A percentile compares a stretch with the other conserved stretches of the same genome.
Conservation (phyloP, 176 grass and related monocot genomes). For the Calamus simplicifolius region DNA sequence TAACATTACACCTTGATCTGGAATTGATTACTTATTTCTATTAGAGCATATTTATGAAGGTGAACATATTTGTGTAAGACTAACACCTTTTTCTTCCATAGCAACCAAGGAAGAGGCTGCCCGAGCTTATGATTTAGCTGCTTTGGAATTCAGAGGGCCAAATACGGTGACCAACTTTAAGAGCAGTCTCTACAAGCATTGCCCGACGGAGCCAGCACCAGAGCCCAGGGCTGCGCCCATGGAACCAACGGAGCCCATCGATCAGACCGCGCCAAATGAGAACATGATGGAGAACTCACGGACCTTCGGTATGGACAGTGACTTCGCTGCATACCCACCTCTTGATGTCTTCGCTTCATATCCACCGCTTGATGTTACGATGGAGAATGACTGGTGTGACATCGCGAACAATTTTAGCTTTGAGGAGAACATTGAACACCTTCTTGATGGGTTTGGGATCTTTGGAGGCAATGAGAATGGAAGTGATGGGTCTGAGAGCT, state of each 20-base stretch:
- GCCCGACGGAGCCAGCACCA: constrained; percentile 7
- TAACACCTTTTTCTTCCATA: constrained; percentile 12
- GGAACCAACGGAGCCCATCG: not conserved
- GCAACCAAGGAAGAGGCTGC: constrained; percentile 93
- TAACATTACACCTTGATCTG: no score
- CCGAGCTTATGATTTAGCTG: constrained; percentile 92
- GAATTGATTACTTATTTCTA: no score
- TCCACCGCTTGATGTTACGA: constrained; percentile 1
- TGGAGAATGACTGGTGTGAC: constrained; percentile 20
- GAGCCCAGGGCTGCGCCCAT: constrained; percentile 10
- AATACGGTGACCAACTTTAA: constrained; percentile 87
- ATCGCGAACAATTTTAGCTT: constrained; percentile 25
- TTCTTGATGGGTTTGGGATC: constrained; percentile 26
- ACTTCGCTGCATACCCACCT: constrained; percentile 8
- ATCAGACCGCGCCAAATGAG: not conserved
- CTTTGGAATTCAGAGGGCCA: constrained; percentile 68
- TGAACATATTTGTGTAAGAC: no score
- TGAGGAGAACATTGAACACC: constrained; percentile 22
- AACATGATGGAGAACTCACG: constrained; percentile 27
- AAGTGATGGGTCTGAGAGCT: not conserved
- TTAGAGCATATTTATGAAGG: no score
- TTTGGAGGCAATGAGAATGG: not conserved
- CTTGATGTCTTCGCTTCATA: constrained; percentile 13
- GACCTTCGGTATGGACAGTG: constrained; percentile 39
- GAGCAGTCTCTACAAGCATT: constrained; percentile 61